Base-by-base conservation (phyloP, 2,329 filamentous ascomycete genomes). In the Sporothrix sp. region DNA sequence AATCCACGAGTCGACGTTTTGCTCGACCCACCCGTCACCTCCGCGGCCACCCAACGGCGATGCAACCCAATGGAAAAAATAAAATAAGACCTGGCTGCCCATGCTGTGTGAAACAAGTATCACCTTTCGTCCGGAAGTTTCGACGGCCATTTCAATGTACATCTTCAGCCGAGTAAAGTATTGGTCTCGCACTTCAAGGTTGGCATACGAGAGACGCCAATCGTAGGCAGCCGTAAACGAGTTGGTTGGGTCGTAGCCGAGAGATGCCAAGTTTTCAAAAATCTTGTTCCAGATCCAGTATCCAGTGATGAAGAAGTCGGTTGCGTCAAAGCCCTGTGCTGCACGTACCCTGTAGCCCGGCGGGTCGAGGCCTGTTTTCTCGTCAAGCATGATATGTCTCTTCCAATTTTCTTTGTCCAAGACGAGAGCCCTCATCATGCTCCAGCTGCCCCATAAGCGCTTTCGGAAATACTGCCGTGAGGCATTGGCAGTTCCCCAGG, bases 201-300 rank as follows among this genome's bases (percentile, higher is more conserved):
- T 96, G 53, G 77, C 72, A 63, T 95, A 98, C 1, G 87, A 87
- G 51, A 98, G 71, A 21, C 93, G 81, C 93, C 93, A 98, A 68
- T 98, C 93, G 63, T 98, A 78, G 9, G 81, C 78, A 1, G 82
- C 82, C 0, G 81, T 84, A 59, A 77, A 84, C 3, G 79, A 81
- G 60, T 81, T 85, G 28, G 78, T 82, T 21, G 93, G 91, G 62
- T 98, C 93, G 65, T 98, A 98, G 13, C 93, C 93, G 52, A 98
- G 85, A 0, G 89, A 93, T 0, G 93, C 93, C 47, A 98, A 73
- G 62, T 98, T 98, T 68, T 98, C 93, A 45, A 98, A 75, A 54
- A 98, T 96, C 69, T 97, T 97, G 69, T 87, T 96, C 90, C 90
- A 96, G 54, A 98, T 97, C 93, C 93, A 98, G 68, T 98, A 98